Base-by-base conservation (phyloP, 345 rosid species). In the Murraya koenigii region DNA sequence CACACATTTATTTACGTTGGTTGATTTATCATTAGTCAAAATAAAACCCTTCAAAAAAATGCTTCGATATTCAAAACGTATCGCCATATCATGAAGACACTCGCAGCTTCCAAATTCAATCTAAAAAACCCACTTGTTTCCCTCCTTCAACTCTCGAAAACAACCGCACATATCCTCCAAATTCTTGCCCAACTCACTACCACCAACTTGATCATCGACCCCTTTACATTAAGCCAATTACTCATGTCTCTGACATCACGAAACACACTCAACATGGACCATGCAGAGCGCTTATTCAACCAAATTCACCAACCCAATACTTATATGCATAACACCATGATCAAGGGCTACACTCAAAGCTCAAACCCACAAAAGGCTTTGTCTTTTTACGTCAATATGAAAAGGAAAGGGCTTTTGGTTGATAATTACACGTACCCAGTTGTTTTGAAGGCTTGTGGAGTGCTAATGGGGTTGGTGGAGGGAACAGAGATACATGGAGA, bases 381-480 rank as follows among this genome's bases (percentile, higher is more conserved):
- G 52, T 41, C 35, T 58, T 77, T 79, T 79, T 88, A 80, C 70
- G 60, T 77, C 32, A 73, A 75, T 49, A 81, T 86, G 88, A 77
- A 77, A 79, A 77, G 86, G 44, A 67, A 66, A 5, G 77, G 78
- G 49, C 17, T 71, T 70, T 62, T 38, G 39, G 84, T 83, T 58
- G 87, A 86, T 49, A 49, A 56, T 35, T 81, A 85, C 71, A 86
- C 88, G 0, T 83, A 71, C 75, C 85, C 89, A 4, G 85, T 82
- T 33, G 83, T 83, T 80, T 78, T 85, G 9, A 86, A 86, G 79
- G 84, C 89, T 8, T 63, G 83, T 11, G 80, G 84, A 26, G 36
- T 67, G 65, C 52, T 25, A 32, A 30, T 32, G 78, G 82, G 84
- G 35, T 79, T 77, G 84, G 71, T 35, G 25, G 87, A 72, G 75